Percentiles rank a stretch among this genome's conserved stretches.
These are phyloP conservation scores for Phialophora expanda DNA, from an alignment of 2,329 filamentous ascomycete genomes.

Conservation along the genomic window DNA sequence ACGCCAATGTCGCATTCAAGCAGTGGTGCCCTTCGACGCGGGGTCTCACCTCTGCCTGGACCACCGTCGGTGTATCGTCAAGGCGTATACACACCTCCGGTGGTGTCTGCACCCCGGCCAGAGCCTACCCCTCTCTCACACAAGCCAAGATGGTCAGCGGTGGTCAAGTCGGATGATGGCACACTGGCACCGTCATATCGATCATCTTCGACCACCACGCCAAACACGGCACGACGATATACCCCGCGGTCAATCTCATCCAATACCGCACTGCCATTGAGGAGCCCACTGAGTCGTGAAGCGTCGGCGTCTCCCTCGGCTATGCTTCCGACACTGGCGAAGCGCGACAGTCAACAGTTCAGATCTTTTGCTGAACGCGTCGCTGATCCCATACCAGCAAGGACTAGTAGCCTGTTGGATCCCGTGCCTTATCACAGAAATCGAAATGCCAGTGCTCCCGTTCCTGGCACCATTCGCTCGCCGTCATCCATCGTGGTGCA, in stretches of 20 bases:
- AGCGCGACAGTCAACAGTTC: slow-evolving; percentile 34
- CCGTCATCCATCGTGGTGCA: slow-evolving; percentile 38
- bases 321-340: slow-evolving; percentile 22
- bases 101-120: slow-evolving; percentile 50
- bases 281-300: slow-evolving; percentile 51
- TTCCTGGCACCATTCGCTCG: slow-evolving; percentile 37
- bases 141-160: slow-evolving; percentile 75
- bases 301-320: slow-evolving; percentile 49
- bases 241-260: slow-evolving; percentile 44
- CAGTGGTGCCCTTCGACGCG: slow-evolving; percentile 28
- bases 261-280: slow-evolving; percentile 49
- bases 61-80: slow-evolving; percentile 40
- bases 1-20: slow-evolving; percentile 37
- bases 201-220: slow-evolving; percentile 34
- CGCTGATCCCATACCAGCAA: slow-evolving; percentile 31
- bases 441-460: slow-evolving; percentile 29
- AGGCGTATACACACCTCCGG: slow-evolving; percentile 46
- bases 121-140: slow-evolving; percentile 54
- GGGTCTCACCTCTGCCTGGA: slow-evolving; percentile 36
- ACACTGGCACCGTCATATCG: slow-evolving; percentile 35
- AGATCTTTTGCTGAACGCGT: slow-evolving; percentile 39
- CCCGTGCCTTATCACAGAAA: slow-evolving; percentile 39
- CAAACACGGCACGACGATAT: slow-evolving; percentile 32
- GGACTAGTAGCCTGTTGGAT: slow-evolving; percentile 35
- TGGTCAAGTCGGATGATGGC: slow-evolving; percentile 65